phyloP scores from a whole-genome alignment of 164 flowering plant species.

The Piper longum region DNA sequence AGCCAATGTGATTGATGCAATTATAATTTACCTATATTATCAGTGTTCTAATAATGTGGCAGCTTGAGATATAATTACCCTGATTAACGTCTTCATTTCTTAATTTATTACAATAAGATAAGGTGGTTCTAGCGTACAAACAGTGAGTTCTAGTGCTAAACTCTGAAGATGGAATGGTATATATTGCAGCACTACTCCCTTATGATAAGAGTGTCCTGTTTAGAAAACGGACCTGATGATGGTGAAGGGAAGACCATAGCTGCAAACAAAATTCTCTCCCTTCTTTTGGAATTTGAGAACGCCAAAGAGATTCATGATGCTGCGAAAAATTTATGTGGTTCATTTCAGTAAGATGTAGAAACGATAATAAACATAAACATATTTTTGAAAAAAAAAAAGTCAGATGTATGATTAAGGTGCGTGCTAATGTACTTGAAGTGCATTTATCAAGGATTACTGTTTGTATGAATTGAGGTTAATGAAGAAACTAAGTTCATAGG shows the following conservation, averaged over 20 bases:
- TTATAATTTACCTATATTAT: not conserved
- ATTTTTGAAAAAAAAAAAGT: not conserved
- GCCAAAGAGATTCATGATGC: constrained; percentile 97
- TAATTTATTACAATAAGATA: too few relatives aligned
- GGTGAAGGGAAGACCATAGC: constrained; percentile 78
- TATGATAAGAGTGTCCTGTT: too few relatives aligned
- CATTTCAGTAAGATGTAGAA: too few relatives aligned
- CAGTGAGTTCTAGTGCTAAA: not conserved
- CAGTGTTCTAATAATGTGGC: not conserved
- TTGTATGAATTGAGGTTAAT: not conserved
- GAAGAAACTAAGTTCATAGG: not conserved
- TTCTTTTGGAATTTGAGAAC: constrained; percentile 93
- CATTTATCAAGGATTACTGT: too few relatives aligned
- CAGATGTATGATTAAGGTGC: not conserved
- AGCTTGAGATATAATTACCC: not conserved
- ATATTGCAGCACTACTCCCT: not conserved
- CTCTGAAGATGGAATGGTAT: not conserved
- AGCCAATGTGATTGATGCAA: not conserved
- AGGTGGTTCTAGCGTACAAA: too few relatives aligned
- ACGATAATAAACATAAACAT: not conserved
- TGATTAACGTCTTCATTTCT: not conserved
- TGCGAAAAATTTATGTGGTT: constrained; percentile 13
- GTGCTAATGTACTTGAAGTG: too few relatives aligned
- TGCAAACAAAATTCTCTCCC: constrained; percentile 84
- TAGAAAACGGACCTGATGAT: constrained; percentile 56